Conservation (phyloP, 23 red algal genomes). For the Porphyridium purpureum region DNA sequence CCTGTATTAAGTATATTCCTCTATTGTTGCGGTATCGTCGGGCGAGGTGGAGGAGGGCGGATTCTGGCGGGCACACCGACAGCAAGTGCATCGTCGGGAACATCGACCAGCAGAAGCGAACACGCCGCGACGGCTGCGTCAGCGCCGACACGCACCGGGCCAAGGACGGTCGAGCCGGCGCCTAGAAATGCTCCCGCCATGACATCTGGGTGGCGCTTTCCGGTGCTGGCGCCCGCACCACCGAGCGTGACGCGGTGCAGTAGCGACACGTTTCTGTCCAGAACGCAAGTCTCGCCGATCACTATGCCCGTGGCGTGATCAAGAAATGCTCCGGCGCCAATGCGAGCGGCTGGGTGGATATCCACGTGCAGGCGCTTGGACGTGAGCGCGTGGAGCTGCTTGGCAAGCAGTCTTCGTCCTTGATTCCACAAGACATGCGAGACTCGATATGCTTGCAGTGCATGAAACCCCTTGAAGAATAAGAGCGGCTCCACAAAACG, state of each 20-base stretch:
- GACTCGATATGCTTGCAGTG: constrained; percentile 15
- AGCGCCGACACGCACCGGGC: constrained; percentile 6
- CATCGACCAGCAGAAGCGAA: constrained; percentile 15
- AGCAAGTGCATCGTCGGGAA: constrained; percentile 9
- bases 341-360: constrained; percentile 25
- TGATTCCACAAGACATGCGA: constrained; percentile 13
- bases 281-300: constrained; percentile 23
- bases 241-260: constrained; percentile 35
- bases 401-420: constrained; percentile 4
- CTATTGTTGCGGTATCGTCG: too few relatives aligned
- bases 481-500: constrained; percentile 19
- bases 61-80: constrained; percentile 36
- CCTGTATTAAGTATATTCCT: too few relatives aligned
- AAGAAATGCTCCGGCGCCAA: constrained; percentile 17
- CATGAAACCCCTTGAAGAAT: constrained; percentile 43
- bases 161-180: constrained; percentile 30
- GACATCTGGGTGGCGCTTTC: constrained; percentile 20
- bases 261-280: constrained; percentile 17
- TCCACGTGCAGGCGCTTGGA: constrained; percentile 23
- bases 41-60: too few relatives aligned
- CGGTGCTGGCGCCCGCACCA: constrained; percentile 15
- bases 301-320: constrained; percentile 41
- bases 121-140: constrained; percentile 18
- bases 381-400: constrained; percentile 13
- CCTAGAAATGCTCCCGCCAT: constrained; percentile 19